Conservation (phyloP, 805 yeast species). For the Metschnikowia amazonensis region DNA sequence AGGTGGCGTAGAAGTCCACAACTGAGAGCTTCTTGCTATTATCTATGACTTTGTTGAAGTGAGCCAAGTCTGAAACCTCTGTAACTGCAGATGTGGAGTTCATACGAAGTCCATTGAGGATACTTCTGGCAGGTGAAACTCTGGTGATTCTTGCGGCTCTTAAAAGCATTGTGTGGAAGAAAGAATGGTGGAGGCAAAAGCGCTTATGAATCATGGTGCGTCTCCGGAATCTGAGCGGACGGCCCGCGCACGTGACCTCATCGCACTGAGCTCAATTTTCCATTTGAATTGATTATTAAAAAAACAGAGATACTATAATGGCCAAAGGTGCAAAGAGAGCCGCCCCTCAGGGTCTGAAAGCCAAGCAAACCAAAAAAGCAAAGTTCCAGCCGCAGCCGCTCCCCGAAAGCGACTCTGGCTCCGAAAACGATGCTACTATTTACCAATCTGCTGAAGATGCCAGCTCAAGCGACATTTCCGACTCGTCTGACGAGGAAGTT, state of each 20-base stretch:
- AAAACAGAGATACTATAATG: constrained; percentile 7
- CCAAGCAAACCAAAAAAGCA: constrained; percentile 22
- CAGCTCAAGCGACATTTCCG: constrained; percentile 19
- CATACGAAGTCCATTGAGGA: constrained; percentile 8
- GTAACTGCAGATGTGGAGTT: constrained; percentile 22
- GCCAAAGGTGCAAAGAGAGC: constrained; percentile 33
- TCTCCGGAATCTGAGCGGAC: background rate
- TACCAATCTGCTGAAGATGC: constrained; percentile 21
- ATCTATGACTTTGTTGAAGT: constrained; percentile 24
- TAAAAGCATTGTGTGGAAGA: constrained; percentile 3
- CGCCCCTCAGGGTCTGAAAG: constrained; percentile 17
- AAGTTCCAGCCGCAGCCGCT: constrained; percentile 21
- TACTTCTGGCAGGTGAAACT: background rate
- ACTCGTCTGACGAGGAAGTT: constrained; percentile 11
- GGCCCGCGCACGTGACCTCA: constrained; percentile 18
- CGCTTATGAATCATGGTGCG: constrained; percentile 1
- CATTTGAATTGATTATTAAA: background rate
- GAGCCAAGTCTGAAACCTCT: constrained; percentile 26
- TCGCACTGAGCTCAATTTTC: constrained; percentile 14
- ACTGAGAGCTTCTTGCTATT: constrained; percentile 41
- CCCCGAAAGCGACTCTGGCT: constrained; percentile 20
- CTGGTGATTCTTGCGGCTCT: constrained; percentile 2
- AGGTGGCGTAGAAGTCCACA: constrained; percentile 65
- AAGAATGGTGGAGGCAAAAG: background rate
- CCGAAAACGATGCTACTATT: constrained; percentile 24